Evolutionary conservation across 192 early-diverging fungal genomes (phyloP).

Genomic region (Coemansia sp.): DNA sequence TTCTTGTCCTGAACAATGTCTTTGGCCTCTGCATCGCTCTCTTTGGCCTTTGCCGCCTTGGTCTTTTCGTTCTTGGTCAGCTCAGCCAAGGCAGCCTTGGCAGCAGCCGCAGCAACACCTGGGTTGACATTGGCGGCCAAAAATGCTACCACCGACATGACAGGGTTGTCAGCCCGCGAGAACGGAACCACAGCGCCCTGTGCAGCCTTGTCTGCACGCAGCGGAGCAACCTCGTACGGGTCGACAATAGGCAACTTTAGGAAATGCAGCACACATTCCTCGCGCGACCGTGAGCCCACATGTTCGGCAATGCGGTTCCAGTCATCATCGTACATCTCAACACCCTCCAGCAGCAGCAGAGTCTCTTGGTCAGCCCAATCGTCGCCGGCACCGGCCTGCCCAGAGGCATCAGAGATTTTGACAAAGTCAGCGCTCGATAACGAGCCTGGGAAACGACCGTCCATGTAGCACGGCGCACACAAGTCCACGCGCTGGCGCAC

Average conservation of each 20-base stretch:
- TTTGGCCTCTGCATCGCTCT: not conserved
- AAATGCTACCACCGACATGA: conserved; percentile 88
- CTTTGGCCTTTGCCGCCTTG: not conserved
- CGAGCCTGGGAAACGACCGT: conserved; percentile 86
- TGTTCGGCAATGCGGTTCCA: conserved; percentile 91
- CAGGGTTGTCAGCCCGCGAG: conserved; percentile 80
- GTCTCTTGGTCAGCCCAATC: conserved; percentile 89
- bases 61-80: conserved; percentile 40
- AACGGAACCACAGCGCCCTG: conserved; percentile 76
- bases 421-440: conserved; percentile 88
- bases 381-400: conserved; percentile 51
- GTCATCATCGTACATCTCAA: conserved; percentile 93
- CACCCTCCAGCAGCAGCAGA: conserved; percentile 82
- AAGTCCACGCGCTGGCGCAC: conserved; percentile 66
- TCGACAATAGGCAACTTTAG: conserved; percentile 89
- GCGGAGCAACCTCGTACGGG: conserved; percentile 59
- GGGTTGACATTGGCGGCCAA: conserved; percentile 85
- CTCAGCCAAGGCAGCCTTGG: conserved; percentile 78
- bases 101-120: conserved; percentile 81
- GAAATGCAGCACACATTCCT: conserved; percentile 90
- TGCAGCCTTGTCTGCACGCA: conserved; percentile 15
- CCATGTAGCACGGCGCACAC: conserved; percentile 86
- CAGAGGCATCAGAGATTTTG: conserved; percentile 52
- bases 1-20: conserved; percentile 7
- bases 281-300: conserved; percentile 84